phyloP scores from a whole-genome alignment of 2,329 filamentous ascomycete species.

The Grosmannia clavigera region DNA sequence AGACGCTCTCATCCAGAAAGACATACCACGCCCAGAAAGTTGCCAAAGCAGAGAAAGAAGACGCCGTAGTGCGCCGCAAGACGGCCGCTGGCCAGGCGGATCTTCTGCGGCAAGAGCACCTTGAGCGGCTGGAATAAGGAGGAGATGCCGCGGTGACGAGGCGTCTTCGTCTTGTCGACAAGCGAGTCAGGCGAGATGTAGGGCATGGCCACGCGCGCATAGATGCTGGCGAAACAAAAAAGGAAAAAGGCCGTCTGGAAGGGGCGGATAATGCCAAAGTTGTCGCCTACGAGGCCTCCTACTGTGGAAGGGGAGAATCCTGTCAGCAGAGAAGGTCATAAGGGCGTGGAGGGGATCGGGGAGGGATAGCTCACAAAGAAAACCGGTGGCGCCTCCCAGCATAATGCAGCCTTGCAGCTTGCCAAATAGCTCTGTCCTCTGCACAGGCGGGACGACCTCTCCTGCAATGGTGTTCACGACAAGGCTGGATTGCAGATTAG shows the following conservation, averaged over 20 bases:
- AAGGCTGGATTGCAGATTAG: constrained; percentile 24
- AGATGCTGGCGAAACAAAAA: constrained; percentile 34
- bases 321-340: neutral
- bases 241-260: constrained; percentile 51
- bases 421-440: constrained; percentile 53
- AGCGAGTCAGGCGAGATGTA: constrained; percentile 35
- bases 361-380: constrained; percentile 31
- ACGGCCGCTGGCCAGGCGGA: constrained; percentile 37
- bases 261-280: constrained; percentile 48
- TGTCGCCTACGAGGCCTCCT: constrained; percentile 53
- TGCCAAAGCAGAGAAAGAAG: constrained; percentile 49
- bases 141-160: constrained; percentile 24
- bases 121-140: constrained; percentile 52
- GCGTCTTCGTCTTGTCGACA: constrained; percentile 19
- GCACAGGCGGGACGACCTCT: constrained; percentile 46
- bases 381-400: constrained; percentile 53
- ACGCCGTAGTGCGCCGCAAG: constrained; percentile 46
- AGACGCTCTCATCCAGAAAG: neutral
- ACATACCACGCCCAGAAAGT: constrained; percentile 52
- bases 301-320: constrained; percentile 18
- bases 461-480: constrained; percentile 57
- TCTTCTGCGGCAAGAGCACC: constrained; percentile 46
- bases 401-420: constrained; percentile 54
- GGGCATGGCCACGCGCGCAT: constrained; percentile 29
- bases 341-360: neutral